These are phyloP conservation scores for Metschnikowia orientalis DNA, from an alignment of 805 yeast species.

Conservation along the genomic window DNA sequence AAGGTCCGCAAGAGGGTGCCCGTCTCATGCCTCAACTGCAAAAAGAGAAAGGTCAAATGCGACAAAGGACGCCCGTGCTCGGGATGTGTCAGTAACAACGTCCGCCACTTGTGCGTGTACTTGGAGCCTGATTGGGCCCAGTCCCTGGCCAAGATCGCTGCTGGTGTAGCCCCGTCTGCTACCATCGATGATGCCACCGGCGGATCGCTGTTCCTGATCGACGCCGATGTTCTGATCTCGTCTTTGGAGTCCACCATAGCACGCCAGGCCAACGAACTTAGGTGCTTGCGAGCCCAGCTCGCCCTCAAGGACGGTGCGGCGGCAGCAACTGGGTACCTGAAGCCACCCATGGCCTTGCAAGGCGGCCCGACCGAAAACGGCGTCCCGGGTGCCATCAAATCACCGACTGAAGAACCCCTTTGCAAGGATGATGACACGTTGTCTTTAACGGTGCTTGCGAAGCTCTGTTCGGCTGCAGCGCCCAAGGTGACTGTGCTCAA, in stretches of 20 bases:
- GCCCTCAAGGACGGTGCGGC: neutral
- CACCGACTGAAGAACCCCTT: no score
- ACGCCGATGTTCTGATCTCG: neutral
- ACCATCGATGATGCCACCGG: neutral
- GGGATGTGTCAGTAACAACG: slow-evolving; percentile 39
- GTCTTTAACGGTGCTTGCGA: slow-evolving; percentile 22
- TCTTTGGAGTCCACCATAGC: slow-evolving; percentile 9
- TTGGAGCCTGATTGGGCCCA: slow-evolving; percentile 38
- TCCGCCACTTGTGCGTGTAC: slow-evolving; percentile 37
- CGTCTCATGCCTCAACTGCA: slow-evolving; percentile 37
- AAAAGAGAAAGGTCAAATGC: slow-evolving; percentile 41
- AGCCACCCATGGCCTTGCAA: no score
- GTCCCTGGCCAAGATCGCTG: slow-evolving; percentile 8
- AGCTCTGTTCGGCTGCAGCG: slow-evolving; percentile 17
- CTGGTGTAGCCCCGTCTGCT: slow-evolving; percentile 2
- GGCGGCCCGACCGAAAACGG: no score
- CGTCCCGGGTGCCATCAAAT: no score
- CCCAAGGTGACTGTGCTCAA: slow-evolving; percentile 13
- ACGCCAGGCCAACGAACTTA: slow-evolving; percentile 9
- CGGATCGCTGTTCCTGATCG: neutral
- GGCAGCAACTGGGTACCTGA: no score
- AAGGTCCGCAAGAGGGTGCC: slow-evolving; percentile 34
- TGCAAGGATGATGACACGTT: slow-evolving; percentile 1
- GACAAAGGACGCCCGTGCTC: slow-evolving; percentile 40
- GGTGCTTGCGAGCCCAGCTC: slow-evolving; percentile 13